Evolutionary conservation across 2,329 filamentous ascomycete species (phyloP).

Genomic region (Pseudodiploospora longispora): DNA sequence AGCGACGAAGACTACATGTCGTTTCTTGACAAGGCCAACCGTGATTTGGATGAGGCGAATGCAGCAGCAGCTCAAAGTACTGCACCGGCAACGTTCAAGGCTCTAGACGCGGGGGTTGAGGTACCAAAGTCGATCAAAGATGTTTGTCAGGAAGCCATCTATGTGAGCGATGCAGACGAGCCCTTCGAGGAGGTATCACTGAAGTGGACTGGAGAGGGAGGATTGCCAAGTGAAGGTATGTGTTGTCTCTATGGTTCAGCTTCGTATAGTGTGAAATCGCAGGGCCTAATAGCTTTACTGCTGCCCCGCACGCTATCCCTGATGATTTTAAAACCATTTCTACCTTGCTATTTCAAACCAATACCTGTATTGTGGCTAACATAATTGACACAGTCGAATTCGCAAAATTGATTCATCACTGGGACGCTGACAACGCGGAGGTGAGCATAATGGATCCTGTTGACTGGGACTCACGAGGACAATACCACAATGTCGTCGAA

Average conservation of each 20-base stretch:
- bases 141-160: slow-evolving; percentile 50
- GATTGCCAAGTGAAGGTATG: slow-evolving; percentile 53
- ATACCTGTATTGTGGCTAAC: background rate
- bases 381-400: slow-evolving; percentile 51
- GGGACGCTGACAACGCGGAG: slow-evolving; percentile 41
- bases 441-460: slow-evolving; percentile 59
- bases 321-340: background rate
- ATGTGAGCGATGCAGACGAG: slow-evolving; percentile 77
- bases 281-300: too few relatives aligned
- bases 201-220: slow-evolving; percentile 44
- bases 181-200: slow-evolving; percentile 72
- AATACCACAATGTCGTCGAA: slow-evolving; percentile 62
- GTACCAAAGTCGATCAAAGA: slow-evolving; percentile 52
- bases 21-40: slow-evolving; percentile 82
- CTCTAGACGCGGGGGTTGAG: slow-evolving; percentile 43
- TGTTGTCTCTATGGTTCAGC: background rate
- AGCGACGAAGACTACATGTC: slow-evolving; percentile 76
- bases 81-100: slow-evolving; percentile 35
- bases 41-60: slow-evolving; percentile 53
- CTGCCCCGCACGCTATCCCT: too few relatives aligned
- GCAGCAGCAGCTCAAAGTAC: slow-evolving; percentile 13
- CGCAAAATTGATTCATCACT: slow-evolving; percentile 55
- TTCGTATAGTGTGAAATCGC: background rate
- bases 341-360: background rate
- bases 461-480: slow-evolving; percentile 64